phyloP scores from a whole-genome alignment of 2,329 filamentous ascomycete species.

The Penicillium sp. region DNA sequence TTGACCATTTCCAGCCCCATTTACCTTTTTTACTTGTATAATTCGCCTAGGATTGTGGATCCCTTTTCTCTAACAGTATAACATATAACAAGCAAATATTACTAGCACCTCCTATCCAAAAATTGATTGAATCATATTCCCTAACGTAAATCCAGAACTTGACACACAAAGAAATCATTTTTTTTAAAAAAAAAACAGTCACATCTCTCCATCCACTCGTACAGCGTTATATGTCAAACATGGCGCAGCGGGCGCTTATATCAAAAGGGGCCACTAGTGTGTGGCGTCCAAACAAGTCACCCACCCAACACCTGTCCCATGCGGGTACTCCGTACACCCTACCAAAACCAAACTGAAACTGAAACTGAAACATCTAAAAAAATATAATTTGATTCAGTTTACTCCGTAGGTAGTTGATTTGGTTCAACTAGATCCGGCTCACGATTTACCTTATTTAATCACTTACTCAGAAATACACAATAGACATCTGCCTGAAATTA shows the following conservation, averaged over 20 bases:
- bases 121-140: background rate
- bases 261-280: constrained; percentile 3
- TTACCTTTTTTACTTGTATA: background rate
- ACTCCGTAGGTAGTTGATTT: background rate
- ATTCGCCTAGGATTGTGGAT: background rate
- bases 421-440: background rate
- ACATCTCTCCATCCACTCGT: constrained; percentile 3
- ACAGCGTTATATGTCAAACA: constrained; percentile 16
- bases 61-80: constrained; percentile 1
- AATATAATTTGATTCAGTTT: background rate
- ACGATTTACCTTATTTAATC: background rate
- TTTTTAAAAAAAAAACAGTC: background rate
- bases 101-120: background rate
- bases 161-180: background rate
- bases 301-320: background rate
- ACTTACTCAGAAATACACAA: background rate
- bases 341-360: background rate
- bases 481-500: background rate
- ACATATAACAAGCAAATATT: background rate
- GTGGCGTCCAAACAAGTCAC: background rate
- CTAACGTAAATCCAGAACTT: background rate
- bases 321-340: background rate
- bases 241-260: constrained; percentile 23
- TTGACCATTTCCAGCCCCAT: background rate
- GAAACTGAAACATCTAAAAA: background rate